A percentile compares a stretch with the other conserved stretches of the same genome.
These are phyloP conservation scores for Suillus subalutaceus DNA, from an alignment of 768 basidiomycete genomes.

Conservation along the genomic window DNA sequence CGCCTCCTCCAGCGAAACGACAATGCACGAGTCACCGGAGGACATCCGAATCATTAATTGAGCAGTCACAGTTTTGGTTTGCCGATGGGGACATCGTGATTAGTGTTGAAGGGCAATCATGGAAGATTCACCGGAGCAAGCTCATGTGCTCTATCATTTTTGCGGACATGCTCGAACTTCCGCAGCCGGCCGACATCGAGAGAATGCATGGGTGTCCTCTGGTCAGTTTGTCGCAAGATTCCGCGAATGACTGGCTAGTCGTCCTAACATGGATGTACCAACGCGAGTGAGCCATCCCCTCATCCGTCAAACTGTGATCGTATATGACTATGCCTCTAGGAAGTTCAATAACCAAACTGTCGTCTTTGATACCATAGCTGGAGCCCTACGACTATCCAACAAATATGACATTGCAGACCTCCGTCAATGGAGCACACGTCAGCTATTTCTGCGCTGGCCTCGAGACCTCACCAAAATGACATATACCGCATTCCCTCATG, in stretches of 20 bases:
- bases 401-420: slow-evolving; percentile 39
- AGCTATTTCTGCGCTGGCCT: slow-evolving; percentile 36
- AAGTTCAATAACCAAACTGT: slow-evolving; percentile 24
- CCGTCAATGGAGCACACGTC: slow-evolving; percentile 26
- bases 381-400: slow-evolving; percentile 36
- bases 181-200: slow-evolving; percentile 33
- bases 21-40: slow-evolving; percentile 11
- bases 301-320: not conserved
- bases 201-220: slow-evolving; percentile 35
- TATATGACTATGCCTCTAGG: slow-evolving; percentile 14
- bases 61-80: slow-evolving; percentile 30
- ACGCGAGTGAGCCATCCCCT: slow-evolving; percentile 27
- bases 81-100: slow-evolving; percentile 40
- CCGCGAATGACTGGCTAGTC: slow-evolving; percentile 33
- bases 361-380: slow-evolving; percentile 30
- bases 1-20: slow-evolving; percentile 10
- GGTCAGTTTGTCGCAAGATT: slow-evolving; percentile 30
- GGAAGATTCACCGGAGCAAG: slow-evolving; percentile 30
- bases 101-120: slow-evolving; percentile 21
- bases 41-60: not conserved
- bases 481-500: slow-evolving; percentile 29
- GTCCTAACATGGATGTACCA: slow-evolving; percentile 38
- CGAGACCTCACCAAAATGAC: slow-evolving; percentile 29
- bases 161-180: slow-evolving; percentile 39
- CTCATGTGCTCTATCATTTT: slow-evolving; percentile 32